Base-by-base conservation (phyloP, 164 flowering plant genomes). In the Stephania japonica region DNA sequence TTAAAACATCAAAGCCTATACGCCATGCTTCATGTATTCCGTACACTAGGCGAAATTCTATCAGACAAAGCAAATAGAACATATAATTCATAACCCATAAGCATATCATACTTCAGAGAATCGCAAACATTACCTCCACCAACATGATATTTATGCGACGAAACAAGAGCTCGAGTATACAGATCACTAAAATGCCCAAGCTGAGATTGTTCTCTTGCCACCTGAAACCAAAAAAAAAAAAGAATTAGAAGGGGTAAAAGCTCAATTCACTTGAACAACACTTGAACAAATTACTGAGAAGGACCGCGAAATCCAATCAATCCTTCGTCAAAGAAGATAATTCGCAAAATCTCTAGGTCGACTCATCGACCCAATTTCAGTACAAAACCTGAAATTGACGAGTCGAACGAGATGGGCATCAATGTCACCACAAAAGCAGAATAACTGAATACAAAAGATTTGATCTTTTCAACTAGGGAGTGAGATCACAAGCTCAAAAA, bases 121-220 rank as follows among this genome's bases (percentile, higher is more conserved):
- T 25, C 65, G 19, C 42, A 38, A 19, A 68, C 78, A 79, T 80
- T 32, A 88, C 93, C 89, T 77, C 77, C 80, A 76, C 72, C 75
- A 73, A 74, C 75, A 68, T 74, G 78, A 68, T 75, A n/a, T 56
- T 73, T 81, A 18, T 71, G 72, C n/a, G 72, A 71, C 67, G 79
- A 32, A 13, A 72, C 76, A 78, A 73, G 76, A 44, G 70, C 73
- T 78, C 85, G 72, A 71, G 50, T 69, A 61, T 82, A 65, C 78
- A 80, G 65, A 63, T 49, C 75, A 25, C 79, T 78, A 11, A 84
- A 56, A 19, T 77, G 84, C 21, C 77, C 81, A 77, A 86, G 74
- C 38, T 85, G 83, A 25, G 80, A 71, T 72, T 79, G 83, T 32
- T 78, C 82, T 69, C 80, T 78, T 47, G 87, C 67, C 47, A 83